Evolutionary conservation across 306 rosid species (phyloP).

Genomic region (Rubus parviflorus): DNA sequence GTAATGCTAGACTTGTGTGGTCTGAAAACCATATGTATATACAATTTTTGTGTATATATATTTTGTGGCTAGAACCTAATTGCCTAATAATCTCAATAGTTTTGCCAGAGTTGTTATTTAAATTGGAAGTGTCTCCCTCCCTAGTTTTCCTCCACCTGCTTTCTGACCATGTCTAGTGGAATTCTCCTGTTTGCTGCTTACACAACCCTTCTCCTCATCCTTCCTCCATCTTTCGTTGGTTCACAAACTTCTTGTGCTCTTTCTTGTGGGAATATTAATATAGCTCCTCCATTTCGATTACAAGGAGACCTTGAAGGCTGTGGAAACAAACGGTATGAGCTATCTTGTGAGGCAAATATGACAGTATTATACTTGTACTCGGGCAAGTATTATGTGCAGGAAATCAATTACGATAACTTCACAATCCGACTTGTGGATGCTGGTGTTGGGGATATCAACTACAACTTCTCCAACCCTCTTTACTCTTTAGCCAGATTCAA

Average conservation of each 20-base stretch:
- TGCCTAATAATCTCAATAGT: too few relatives aligned
- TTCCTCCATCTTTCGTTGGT: too few relatives aligned
- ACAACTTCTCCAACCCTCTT: conserved; percentile 9
- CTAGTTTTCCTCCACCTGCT: too few relatives aligned
- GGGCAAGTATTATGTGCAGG: neutral
- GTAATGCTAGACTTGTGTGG: too few relatives aligned
- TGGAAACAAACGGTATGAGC: conserved; percentile 3
- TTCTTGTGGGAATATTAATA: conserved; percentile 19
- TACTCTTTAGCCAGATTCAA: conserved; percentile 1
- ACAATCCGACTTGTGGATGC: conserved; percentile 38
- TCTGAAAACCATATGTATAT: too few relatives aligned
- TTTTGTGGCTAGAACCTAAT: too few relatives aligned
- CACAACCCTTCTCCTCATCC: too few relatives aligned
- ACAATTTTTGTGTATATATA: too few relatives aligned
- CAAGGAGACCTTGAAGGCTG: conserved; percentile 14
- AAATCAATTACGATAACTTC: conserved; percentile 21
- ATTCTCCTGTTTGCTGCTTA: too few relatives aligned
- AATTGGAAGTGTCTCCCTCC: too few relatives aligned
- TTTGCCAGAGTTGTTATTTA: too few relatives aligned
- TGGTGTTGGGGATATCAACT: neutral
- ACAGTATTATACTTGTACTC: neutral
- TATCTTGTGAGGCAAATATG: conserved; percentile 4
- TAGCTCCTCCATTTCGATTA: conserved; percentile 15
- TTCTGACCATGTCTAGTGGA: too few relatives aligned
- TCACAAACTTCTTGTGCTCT: neutral